Evolutionary conservation across 2,329 filamentous ascomycete genomes (phyloP).

Genomic region (Sarocladiaceae sp.): DNA sequence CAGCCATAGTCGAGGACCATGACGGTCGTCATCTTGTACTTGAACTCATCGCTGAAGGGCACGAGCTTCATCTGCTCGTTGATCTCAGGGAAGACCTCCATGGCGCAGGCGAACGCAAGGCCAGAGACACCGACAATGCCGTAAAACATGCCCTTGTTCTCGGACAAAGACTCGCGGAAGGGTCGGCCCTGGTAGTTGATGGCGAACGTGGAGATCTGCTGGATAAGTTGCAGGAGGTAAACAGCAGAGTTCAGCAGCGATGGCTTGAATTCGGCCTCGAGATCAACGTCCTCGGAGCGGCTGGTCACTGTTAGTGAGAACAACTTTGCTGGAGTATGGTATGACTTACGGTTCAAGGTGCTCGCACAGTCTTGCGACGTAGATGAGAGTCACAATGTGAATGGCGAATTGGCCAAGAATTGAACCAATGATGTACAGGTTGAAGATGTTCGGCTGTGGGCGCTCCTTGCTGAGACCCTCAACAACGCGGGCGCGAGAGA

Average conservation of each 20-base stretch:
- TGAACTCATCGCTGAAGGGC: constrained; percentile 84
- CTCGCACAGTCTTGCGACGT: constrained; percentile 86
- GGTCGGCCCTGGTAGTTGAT: constrained; percentile 99
- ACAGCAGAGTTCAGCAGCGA: constrained; percentile 94
- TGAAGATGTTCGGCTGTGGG: constrained; percentile 98
- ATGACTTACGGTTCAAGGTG: constrained; percentile 72
- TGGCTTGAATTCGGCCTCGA: constrained; percentile 90
- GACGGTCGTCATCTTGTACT: constrained; percentile 70
- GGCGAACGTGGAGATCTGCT: constrained; percentile 97
- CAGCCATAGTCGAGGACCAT: constrained; percentile 86
- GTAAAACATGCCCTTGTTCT: constrained; percentile 98
- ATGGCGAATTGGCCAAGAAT: constrained; percentile 96
- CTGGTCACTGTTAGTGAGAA: constrained; percentile 27
- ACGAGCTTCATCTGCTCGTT: constrained; percentile 91
- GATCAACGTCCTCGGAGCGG: constrained; percentile 61
- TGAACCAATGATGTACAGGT: constrained; percentile 96
- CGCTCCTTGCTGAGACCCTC: constrained; percentile 94
- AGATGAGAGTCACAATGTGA: constrained; percentile 89
- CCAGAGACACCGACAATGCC: constrained; percentile 84
- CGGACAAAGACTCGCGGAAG: constrained; percentile 90
- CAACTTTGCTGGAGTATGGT: neutral
- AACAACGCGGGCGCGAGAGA: constrained; percentile 94
- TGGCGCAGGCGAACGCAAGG: constrained; percentile 89
- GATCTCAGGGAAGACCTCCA: constrained; percentile 91
- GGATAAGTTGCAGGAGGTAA: constrained; percentile 94